A percentile compares a stretch with the other conserved stretches of the same genome.
phyloP scores from a whole-genome alignment of 176 grass and related monocot species.

The Carex pumila region DNA sequence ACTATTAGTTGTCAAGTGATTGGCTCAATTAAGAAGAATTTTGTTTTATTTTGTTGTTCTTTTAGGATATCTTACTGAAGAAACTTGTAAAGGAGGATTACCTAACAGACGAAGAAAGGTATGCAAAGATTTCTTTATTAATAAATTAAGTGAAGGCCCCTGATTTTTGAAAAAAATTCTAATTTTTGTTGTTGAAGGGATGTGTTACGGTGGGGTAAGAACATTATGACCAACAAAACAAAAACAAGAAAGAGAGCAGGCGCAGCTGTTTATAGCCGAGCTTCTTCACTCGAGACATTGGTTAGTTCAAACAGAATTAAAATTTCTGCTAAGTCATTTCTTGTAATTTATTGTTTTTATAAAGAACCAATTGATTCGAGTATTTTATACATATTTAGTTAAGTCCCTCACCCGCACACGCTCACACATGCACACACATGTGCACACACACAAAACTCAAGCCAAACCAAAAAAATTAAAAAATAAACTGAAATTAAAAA shows the following conservation, averaged over 20 bases:
- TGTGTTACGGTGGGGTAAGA: conserved; percentile 91
- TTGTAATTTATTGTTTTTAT: not conserved
- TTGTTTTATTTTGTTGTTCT: not conserved
- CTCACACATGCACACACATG: not conserved
- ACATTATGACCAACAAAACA: conserved; percentile 88
- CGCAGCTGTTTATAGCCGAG: conserved; percentile 77
- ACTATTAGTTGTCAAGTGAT: not conserved
- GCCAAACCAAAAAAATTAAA: not conserved
- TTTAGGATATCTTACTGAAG: conserved; percentile 88
- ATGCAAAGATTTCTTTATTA: conserved; percentile 11
- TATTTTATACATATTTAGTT: not conserved
- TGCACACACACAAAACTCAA: not conserved
- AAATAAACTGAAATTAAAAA: not conserved
- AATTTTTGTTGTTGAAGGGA: conserved; percentile 40
- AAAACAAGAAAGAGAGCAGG: conserved; percentile 82
- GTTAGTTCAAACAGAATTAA: conserved; percentile 28
- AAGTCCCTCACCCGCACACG: not conserved
- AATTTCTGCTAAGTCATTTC: not conserved
- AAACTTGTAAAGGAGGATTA: conserved; percentile 89
- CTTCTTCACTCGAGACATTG: conserved; percentile 94
- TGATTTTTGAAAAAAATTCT: not conserved
- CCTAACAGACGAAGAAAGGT: conserved; percentile 95
- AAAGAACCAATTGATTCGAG: not conserved
- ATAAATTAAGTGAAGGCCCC: not conserved
- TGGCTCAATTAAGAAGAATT: conserved; percentile 8